Evolutionary conservation across 129 eudicot genomes (phyloP).

Genomic region (Saussurea involucrata): DNA sequence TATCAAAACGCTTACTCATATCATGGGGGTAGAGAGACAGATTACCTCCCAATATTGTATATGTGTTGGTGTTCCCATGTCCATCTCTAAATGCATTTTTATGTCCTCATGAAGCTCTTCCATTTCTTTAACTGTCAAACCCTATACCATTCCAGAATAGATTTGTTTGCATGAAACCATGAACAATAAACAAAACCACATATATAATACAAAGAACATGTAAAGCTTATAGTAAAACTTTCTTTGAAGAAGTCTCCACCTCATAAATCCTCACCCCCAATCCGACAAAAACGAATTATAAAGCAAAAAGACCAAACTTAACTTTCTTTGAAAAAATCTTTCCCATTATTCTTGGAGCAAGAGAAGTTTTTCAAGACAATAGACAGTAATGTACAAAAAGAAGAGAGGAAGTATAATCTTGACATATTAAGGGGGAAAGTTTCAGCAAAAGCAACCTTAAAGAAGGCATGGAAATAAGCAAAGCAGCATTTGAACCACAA

Average conservation of each 20-base stretch:
- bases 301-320: not conserved
- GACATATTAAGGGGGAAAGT: not conserved
- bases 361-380: not conserved
- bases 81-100: conserved; percentile 88
- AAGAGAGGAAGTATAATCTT: not conserved
- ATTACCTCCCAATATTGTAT: conserved; percentile 91
- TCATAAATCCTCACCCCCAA: not conserved
- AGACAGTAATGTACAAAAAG: no score
- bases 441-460: not conserved
- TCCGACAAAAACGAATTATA: not conserved
- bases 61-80: conserved; percentile 84
- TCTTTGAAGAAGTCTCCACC: not conserved
- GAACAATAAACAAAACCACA: not conserved
- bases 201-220: not conserved
- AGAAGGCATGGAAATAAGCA: not conserved
- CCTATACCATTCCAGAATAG: conserved; percentile 36
- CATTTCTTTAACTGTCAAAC: conserved; percentile 88
- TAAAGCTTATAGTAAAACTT: not conserved
- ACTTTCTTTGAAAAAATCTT: no score
- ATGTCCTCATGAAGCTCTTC: conserved; percentile 95
- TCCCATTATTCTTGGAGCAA: no score
- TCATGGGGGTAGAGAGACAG: not conserved
- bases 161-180: conserved; percentile 20
- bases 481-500: not conserved
- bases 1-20: no score